These are phyloP conservation scores for Saccharomycopsis lassenensis DNA, from an alignment of 805 yeast species.

Conservation along the genomic window DNA sequence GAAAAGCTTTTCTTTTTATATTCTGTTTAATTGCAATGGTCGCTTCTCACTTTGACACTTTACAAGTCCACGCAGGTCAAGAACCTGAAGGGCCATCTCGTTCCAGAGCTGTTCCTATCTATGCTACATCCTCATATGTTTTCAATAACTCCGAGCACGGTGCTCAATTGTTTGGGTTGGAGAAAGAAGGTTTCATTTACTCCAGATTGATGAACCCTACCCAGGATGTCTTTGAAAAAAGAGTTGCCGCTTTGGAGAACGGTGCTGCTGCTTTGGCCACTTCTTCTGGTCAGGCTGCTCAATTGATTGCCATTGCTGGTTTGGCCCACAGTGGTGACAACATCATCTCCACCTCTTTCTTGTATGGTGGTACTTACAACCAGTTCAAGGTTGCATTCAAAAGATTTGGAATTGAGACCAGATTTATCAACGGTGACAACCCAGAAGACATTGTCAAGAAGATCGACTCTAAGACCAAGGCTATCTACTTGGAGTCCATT, in stretches of 20 bases:
- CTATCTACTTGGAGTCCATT: constrained; percentile 78
- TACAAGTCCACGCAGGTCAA: constrained; percentile 95
- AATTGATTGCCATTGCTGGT: constrained; percentile 70
- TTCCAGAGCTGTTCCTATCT: constrained; percentile 88
- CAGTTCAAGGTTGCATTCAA: constrained; percentile 90
- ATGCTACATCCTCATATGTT: constrained; percentile 82
- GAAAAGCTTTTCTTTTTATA: no score
- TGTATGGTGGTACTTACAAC: constrained; percentile 95
- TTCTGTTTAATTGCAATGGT: constrained; percentile 22
- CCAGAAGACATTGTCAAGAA: constrained; percentile 60
- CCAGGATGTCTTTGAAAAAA: constrained; percentile 77
- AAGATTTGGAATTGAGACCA: constrained; percentile 74
- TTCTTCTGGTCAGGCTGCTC: constrained; percentile 96
- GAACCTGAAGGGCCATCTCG: constrained; percentile 50
- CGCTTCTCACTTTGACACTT: constrained; percentile 73
- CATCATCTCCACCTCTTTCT: constrained; percentile 71
- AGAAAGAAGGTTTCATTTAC: constrained; percentile 78
- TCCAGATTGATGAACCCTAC: constrained; percentile 92
- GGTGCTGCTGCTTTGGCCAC: constrained; percentile 88
- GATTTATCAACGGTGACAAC: constrained; percentile 75
- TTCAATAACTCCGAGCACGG: constrained; percentile 87
- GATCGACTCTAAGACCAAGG: constrained; percentile 80
- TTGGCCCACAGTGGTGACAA: constrained; percentile 86
- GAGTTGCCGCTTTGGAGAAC: constrained; percentile 87
- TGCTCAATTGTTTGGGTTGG: constrained; percentile 77